Evolutionary conservation across 2,329 filamentous ascomycete species (phyloP).

Genomic region (Pseudogymnoascus destructans): DNA sequence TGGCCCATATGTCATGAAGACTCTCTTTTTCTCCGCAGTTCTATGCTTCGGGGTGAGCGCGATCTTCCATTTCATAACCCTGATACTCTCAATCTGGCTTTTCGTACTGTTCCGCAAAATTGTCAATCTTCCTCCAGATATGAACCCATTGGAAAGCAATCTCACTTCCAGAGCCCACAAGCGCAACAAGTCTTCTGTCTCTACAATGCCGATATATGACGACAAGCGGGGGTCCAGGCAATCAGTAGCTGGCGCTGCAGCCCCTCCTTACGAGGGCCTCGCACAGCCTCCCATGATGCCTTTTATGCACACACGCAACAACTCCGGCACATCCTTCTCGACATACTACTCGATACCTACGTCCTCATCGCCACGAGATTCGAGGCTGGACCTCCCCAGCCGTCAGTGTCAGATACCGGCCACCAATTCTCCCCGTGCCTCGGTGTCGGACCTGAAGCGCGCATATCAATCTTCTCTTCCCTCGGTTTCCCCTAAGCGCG

Average conservation of each 20-base stretch:
- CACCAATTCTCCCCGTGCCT: slow-evolving; percentile 34
- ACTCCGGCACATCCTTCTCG: slow-evolving; percentile 44
- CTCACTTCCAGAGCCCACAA: slow-evolving; percentile 63
- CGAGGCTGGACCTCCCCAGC: slow-evolving; percentile 40
- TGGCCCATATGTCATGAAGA: slow-evolving; percentile 39
- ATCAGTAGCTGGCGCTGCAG: slow-evolving; percentile 25
- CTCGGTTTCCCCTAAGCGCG: neutral
- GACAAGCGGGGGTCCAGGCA: neutral
- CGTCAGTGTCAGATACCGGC: slow-evolving; percentile 40
- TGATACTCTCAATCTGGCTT: slow-evolving; percentile 62
- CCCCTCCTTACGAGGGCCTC: slow-evolving; percentile 32
- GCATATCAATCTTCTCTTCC: slow-evolving; percentile 28
- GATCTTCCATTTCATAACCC: slow-evolving; percentile 47
- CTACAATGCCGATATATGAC: slow-evolving; percentile 17
- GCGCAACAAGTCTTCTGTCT: slow-evolving; percentile 45
- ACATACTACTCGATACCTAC: slow-evolving; percentile 39
- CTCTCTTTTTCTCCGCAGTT: slow-evolving; percentile 54
- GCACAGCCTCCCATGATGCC: slow-evolving; percentile 47
- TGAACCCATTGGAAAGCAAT: slow-evolving; percentile 85
- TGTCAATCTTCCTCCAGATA: slow-evolving; percentile 69
- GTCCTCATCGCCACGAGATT: slow-evolving; percentile 35
- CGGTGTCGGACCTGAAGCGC: slow-evolving; percentile 35
- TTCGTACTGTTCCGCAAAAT: slow-evolving; percentile 73
- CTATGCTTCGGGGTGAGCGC: slow-evolving; percentile 45
- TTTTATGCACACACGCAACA: slow-evolving; percentile 62